phyloP scores from a whole-genome alignment of 1,139 yeast genomes.

The Geotrichum restrictum region DNA sequence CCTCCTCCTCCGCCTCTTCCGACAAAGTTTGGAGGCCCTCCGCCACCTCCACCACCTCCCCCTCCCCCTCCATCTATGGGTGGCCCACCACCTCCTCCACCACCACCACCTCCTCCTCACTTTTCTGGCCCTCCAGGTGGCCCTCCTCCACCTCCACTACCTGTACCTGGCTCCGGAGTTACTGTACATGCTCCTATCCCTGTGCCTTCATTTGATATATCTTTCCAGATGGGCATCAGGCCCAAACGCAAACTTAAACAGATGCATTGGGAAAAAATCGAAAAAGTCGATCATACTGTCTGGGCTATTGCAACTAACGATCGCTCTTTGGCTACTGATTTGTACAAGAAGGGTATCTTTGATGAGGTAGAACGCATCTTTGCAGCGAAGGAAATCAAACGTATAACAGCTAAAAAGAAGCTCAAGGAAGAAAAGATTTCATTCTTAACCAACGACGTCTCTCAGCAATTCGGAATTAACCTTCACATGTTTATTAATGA shows the following conservation, averaged over 20 bases:
- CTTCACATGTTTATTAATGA: slow-evolving; percentile 70
- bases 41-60: slow-evolving; percentile 31
- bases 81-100: slow-evolving; percentile 27
- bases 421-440: slow-evolving; percentile 49
- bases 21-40: slow-evolving; percentile 23
- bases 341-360: slow-evolving; percentile 68
- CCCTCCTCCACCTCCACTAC: slow-evolving; percentile 26
- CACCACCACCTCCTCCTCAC: slow-evolving; percentile 39
- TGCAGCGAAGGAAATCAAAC: slow-evolving; percentile 58
- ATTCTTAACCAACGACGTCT: slow-evolving; percentile 72
- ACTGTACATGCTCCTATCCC: slow-evolving; percentile 28
- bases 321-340: slow-evolving; percentile 48
- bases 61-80: slow-evolving; percentile 28
- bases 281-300: slow-evolving; percentile 63
- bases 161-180: slow-evolving; percentile 20
- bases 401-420: slow-evolving; percentile 35
- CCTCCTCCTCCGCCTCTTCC: slow-evolving; percentile 28
- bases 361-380: slow-evolving; percentile 76
- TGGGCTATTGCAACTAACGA: slow-evolving; percentile 59
- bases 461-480: slow-evolving; percentile 90
- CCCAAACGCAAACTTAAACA: slow-evolving; percentile 75
- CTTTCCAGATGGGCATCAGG: slow-evolving; percentile 35
- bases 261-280: slow-evolving; percentile 90
- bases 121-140: slow-evolving; percentile 24
- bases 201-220: slow-evolving; percentile 22